Evolutionary conservation across 495 filamentous ascomycete genomes (phyloP).

Genomic region (Penicillium bovifimosum): DNA sequence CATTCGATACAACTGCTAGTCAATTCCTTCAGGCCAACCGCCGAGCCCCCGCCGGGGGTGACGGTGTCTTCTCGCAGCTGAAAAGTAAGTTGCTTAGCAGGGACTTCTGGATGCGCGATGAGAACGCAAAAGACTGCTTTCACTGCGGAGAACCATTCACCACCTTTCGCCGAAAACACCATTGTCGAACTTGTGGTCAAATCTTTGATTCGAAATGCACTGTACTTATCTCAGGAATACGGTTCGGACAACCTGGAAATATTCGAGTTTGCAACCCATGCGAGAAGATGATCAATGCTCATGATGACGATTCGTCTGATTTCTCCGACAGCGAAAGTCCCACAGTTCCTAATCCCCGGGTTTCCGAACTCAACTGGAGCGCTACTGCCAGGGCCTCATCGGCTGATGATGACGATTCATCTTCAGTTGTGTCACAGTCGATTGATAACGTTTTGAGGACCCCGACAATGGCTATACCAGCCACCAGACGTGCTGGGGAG

Average conservation of each 20-base stretch:
- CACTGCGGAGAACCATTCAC: slow-evolving; percentile 83
- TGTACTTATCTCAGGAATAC: slow-evolving; percentile 72
- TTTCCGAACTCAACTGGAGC: slow-evolving; percentile 32
- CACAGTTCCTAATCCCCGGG: slow-evolving; percentile 32
- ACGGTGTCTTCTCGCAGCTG: slow-evolving; percentile 46
- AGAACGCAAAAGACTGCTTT: slow-evolving; percentile 97
- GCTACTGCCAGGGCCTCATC: slow-evolving; percentile 19
- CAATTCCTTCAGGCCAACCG: slow-evolving; percentile 19
- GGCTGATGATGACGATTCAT: slow-evolving; percentile 41
- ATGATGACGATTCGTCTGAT: slow-evolving; percentile 86
- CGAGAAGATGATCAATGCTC: slow-evolving; percentile 81
- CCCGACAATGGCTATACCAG: slow-evolving; percentile 79
- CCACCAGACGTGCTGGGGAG: slow-evolving; percentile 74
- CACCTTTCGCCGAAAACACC: slow-evolving; percentile 93
- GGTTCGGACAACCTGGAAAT: slow-evolving; percentile 81
- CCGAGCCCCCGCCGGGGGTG: slow-evolving; percentile 15
- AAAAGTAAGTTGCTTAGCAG: slow-evolving; percentile 81
- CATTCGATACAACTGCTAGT: slow-evolving; percentile 15
- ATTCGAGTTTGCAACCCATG: slow-evolving; percentile 95
- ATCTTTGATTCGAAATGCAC: slow-evolving; percentile 99
- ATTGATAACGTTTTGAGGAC: slow-evolving; percentile 44
- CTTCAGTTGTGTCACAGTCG: slow-evolving; percentile 42
- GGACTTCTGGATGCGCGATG: slow-evolving; percentile 99
- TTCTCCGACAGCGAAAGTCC: slow-evolving; percentile 71
- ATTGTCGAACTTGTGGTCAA: slow-evolving; percentile 87